phyloP scores from a whole-genome alignment of 306 rosid species.

The Gynostemma pentaphyllum region DNA sequence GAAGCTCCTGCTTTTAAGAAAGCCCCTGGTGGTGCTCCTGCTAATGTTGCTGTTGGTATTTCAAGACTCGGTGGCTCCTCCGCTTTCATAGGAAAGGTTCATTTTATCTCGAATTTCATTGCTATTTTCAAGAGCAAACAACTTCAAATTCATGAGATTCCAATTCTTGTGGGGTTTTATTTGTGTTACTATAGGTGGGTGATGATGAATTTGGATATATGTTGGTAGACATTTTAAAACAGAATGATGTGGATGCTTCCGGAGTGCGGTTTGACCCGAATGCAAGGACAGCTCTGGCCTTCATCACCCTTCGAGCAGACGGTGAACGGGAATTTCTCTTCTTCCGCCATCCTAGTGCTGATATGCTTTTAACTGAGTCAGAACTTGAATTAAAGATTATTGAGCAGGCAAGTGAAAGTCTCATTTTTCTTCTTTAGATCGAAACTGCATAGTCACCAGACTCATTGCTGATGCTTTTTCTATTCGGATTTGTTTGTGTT shows the following conservation, averaged over 20 bases:
- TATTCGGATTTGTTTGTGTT: not conserved
- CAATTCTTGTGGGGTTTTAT: too few relatives aligned
- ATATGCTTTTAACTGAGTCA: slow-evolving; percentile 72
- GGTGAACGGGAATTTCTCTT: slow-evolving; percentile 90
- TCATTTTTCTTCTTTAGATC: not conserved
- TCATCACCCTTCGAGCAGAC: slow-evolving; percentile 77
- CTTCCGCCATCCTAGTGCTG: slow-evolving; percentile 91
- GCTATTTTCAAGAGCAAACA: too few relatives aligned
- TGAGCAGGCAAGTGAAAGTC: slow-evolving; percentile 42
- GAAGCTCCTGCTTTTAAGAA: slow-evolving; percentile 89
- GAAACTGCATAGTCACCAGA: not conserved
- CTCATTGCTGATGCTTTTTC: not conserved
- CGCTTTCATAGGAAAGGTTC: slow-evolving; percentile 83
- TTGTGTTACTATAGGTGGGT: slow-evolving; percentile 59
- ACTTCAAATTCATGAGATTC: too few relatives aligned
- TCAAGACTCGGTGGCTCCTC: slow-evolving; percentile 72
- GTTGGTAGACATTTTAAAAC: slow-evolving; percentile 63
- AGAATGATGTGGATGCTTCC: slow-evolving; percentile 52
- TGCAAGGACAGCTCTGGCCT: slow-evolving; percentile 86
- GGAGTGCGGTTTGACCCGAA: slow-evolving; percentile 66
- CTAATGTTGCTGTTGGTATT: slow-evolving; percentile 88
- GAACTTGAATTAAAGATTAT: slow-evolving; percentile 63
- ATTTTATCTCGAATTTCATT: too few relatives aligned
- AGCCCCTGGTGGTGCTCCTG: slow-evolving; percentile 97
- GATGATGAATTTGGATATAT: slow-evolving; percentile 77